Percentiles rank a stretch among this genome's conserved stretches.
Evolutionary conservation across 768 basidiomycete species (phyloP).

Genomic region (Trametes coccinea): DNA sequence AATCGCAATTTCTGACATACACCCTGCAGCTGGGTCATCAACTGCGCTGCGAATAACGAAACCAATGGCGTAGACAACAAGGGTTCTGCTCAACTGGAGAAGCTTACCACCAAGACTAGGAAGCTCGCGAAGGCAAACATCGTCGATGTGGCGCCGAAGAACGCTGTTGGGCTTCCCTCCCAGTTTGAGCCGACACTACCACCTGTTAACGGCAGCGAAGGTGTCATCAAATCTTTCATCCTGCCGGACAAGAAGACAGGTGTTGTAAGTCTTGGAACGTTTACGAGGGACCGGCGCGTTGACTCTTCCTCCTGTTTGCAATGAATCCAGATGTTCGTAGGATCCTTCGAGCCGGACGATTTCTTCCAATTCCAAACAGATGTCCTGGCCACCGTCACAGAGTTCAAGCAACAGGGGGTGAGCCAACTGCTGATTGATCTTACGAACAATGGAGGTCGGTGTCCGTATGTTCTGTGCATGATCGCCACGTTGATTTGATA

Average conservation of each 20-base stretch:
- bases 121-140: conserved; percentile 40
- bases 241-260: conserved; percentile 58
- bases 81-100: conserved; percentile 13
- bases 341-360: conserved; percentile 52
- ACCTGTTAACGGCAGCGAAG: conserved; percentile 45
- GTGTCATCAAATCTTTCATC: conserved; percentile 56
- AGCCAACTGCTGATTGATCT: conserved; percentile 56
- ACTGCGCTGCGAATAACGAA: conserved; percentile 50
- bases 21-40: conserved; percentile 51
- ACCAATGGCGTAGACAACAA: conserved; percentile 55
- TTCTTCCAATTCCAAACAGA: conserved; percentile 55
- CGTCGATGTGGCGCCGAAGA: conserved; percentile 38
- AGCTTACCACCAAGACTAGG: neutral
- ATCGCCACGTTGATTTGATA: no score
- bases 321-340: conserved; percentile 53
- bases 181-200: conserved; percentile 50
- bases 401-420: conserved; percentile 51
- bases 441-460: conserved; percentile 62
- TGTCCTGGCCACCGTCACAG: conserved; percentile 43
- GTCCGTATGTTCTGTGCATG: no score
- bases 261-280: conserved; percentile 43
- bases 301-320: neutral
- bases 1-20: neutral
- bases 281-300: neutral
- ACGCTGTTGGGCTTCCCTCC: conserved; percentile 46